Percentiles rank a stretch among this genome's conserved stretches.
Conservation (phyloP, 2,329 filamentous ascomycete genomes). For the Colletotrichum spinosum region DNA sequence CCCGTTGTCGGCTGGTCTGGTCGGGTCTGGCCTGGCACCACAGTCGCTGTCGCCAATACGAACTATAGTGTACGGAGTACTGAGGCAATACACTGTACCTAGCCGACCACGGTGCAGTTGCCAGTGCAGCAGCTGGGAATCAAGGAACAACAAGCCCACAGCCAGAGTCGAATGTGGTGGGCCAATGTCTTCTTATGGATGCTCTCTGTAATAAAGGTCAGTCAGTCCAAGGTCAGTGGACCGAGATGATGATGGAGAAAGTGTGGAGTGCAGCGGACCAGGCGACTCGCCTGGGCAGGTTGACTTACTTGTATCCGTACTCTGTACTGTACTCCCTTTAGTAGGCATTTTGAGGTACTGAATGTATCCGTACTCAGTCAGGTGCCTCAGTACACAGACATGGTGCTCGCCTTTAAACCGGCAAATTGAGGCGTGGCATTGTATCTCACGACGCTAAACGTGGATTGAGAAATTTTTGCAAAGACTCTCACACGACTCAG, state of each 20-base stretch:
- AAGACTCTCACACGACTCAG: too few relatives aligned
- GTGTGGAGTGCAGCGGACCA: slow-evolving; percentile 31
- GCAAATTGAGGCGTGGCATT: too few relatives aligned
- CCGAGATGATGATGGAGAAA: slow-evolving; percentile 16
- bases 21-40: background rate
- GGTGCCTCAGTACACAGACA: background rate
- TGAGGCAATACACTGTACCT: slow-evolving; percentile 11
- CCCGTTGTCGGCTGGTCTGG: slow-evolving; percentile 3
- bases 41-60: slow-evolving; percentile 14
- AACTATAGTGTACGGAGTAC: background rate
- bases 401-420: too few relatives aligned
- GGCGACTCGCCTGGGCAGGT: slow-evolving; percentile 7
- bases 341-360: too few relatives aligned
- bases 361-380: background rate
- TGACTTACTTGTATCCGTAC: background rate
- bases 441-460: too few relatives aligned
- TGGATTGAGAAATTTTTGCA: too few relatives aligned
- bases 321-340: background rate
- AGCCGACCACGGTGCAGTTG: background rate
- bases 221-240: too few relatives aligned
- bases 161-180: too few relatives aligned
- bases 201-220: too few relatives aligned
- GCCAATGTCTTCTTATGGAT: too few relatives aligned
- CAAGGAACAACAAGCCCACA: slow-evolving; percentile 11
- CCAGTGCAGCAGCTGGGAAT: slow-evolving; percentile 1